phyloP scores from a whole-genome alignment of 2,329 filamentous ascomycete genomes.

The Diaporthe citrichinensis region DNA sequence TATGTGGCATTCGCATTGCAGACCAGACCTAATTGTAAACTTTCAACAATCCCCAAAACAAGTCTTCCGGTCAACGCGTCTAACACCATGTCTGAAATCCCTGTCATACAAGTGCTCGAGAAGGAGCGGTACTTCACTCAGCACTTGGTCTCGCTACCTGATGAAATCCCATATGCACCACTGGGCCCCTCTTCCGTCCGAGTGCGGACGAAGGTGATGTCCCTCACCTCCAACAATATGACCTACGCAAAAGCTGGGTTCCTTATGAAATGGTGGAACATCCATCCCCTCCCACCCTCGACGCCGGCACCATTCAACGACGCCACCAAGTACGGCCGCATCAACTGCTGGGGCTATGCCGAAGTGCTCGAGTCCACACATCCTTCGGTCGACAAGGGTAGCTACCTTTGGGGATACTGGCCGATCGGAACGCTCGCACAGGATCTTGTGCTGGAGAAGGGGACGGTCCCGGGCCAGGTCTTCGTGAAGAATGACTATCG shows the following conservation, averaged over 20 bases:
- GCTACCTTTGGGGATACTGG: conserved; percentile 27
- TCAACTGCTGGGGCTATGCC: conserved; percentile 31
- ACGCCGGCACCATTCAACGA: conserved; percentile 27
- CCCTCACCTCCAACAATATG: conserved; percentile 23
- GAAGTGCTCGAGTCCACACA: conserved; percentile 32
- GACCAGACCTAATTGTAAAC: background rate
- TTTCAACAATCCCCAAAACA: background rate
- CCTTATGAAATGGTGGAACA: conserved; percentile 20
- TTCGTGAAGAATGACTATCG: conserved; percentile 23
- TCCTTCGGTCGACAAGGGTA: conserved; percentile 15
- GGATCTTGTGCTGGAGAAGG: conserved; percentile 10
- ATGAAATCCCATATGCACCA: conserved; percentile 12
- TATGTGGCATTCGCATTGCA: background rate
- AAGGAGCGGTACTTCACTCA: conserved; percentile 32
- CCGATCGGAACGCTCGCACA: conserved; percentile 34
- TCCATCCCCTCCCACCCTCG: conserved; percentile 23
- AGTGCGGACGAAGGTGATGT: conserved; percentile 30
- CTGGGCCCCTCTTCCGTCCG: conserved; percentile 21
- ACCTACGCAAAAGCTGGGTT: conserved; percentile 25
- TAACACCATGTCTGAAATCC: conserved; percentile 7
- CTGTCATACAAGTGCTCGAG: conserved; percentile 32
- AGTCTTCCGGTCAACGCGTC: background rate
- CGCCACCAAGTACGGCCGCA: conserved; percentile 26
- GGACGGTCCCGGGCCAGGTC: background rate
- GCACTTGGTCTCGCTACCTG: conserved; percentile 17